Percentiles rank a stretch among this genome's conserved stretches.
Conservation (phyloP, 2,329 filamentous ascomycete genomes). For the Fusarium zealandicum region DNA sequence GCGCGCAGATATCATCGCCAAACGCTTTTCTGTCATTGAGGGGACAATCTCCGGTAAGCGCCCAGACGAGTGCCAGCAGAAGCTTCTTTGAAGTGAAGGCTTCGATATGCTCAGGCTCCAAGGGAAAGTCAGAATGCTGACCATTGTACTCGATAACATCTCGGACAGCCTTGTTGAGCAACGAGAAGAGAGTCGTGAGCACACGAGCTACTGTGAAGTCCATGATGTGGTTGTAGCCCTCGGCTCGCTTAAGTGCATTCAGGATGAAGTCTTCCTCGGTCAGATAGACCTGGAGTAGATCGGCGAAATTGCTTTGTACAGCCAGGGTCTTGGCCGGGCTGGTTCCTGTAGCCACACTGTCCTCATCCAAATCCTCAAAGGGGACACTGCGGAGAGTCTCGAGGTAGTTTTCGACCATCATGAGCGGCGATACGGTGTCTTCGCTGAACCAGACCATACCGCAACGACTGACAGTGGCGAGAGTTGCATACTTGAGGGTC, state of each 20-base stretch:
- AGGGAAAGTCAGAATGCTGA: slow-evolving; percentile 91
- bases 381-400: slow-evolving; percentile 80
- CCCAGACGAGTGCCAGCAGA: slow-evolving; percentile 91
- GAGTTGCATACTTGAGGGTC: slow-evolving; percentile 93
- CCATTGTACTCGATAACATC: slow-evolving; percentile 95
- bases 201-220: slow-evolving; percentile 92
- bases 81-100: slow-evolving; percentile 92
- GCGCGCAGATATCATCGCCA: slow-evolving; percentile 80
- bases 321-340: slow-evolving; percentile 79
- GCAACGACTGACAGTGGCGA: slow-evolving; percentile 98
- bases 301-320: slow-evolving; percentile 80
- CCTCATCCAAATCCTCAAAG: slow-evolving; percentile 96
- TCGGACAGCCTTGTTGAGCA: slow-evolving; percentile 92
- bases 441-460: slow-evolving; percentile 99
- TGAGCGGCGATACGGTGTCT: slow-evolving; percentile 89
- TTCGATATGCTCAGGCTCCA: slow-evolving; percentile 90
- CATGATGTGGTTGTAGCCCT: slow-evolving; percentile 94
- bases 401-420: slow-evolving; percentile 94
- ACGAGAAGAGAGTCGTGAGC: slow-evolving; percentile 90
- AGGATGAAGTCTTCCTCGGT: slow-evolving; percentile 81
- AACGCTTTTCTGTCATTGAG: slow-evolving; percentile 86
- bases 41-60: slow-evolving; percentile 93
- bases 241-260: slow-evolving; percentile 77
- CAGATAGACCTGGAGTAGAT: slow-evolving; percentile 77
- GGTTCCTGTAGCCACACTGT: slow-evolving; percentile 78